Evolutionary conservation across 2,329 filamentous ascomycete species (phyloP).

Genomic region (Penicillium sp.): DNA sequence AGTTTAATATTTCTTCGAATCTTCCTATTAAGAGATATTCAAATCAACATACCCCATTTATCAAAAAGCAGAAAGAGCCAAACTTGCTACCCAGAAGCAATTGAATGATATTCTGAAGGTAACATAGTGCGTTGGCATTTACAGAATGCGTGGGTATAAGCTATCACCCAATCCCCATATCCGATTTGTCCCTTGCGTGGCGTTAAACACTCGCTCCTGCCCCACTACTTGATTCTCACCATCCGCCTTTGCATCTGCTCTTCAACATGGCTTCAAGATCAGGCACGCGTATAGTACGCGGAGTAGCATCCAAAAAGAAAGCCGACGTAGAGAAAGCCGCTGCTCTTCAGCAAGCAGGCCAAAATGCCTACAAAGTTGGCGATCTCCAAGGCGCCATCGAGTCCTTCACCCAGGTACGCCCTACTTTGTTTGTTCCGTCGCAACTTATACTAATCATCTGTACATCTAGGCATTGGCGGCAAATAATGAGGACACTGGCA

Average conservation of each 20-base stretch:
- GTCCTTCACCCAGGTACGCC: slow-evolving; percentile 40
- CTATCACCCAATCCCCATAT: not conserved
- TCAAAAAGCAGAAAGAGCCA: too few relatives aligned
- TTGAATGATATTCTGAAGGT: not conserved
- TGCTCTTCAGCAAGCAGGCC: slow-evolving; percentile 40
- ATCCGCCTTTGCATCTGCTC: not conserved
- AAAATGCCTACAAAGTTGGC: slow-evolving; percentile 43
- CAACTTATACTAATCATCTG: slow-evolving; percentile 8
- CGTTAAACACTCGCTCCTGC: not conserved
- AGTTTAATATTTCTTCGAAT: not conserved
- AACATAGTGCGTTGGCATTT: not conserved
- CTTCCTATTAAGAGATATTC: not conserved
- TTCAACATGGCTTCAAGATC: slow-evolving; percentile 1
- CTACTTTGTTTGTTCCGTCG: not conserved
- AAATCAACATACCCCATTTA: not conserved
- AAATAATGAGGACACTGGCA: slow-evolving; percentile 34
- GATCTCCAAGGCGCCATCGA: slow-evolving; percentile 45
- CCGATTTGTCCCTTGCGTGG: not conserved
- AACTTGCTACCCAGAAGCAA: not conserved
- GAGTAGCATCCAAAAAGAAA: not conserved
- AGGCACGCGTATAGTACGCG: not conserved
- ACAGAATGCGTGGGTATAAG: not conserved
- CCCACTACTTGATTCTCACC: not conserved
- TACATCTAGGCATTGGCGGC: slow-evolving; percentile 37
- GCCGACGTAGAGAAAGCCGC: slow-evolving; percentile 10